Evolutionary conservation across 306 rosid genomes (phyloP), one percentile per base, ranked within the genome.

Genomic region (Lathyrus aphaca): DNA sequence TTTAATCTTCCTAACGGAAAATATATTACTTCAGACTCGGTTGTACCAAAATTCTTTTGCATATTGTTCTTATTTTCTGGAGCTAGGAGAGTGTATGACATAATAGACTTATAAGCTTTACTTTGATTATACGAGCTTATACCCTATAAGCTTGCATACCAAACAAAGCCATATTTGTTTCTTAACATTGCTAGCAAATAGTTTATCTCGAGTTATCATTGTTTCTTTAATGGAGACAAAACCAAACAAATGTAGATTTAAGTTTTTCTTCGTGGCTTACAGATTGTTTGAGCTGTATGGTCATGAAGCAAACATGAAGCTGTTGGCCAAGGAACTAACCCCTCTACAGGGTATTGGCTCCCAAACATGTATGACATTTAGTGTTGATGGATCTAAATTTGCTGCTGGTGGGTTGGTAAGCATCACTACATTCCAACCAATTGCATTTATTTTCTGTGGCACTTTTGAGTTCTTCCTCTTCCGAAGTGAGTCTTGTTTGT

Each of bases 351-450:
- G 58, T 45, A 72, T 86, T 27, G 87, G 96, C 70, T 87, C 87
- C 18, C 96, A 88, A 75, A 90, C 76, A 44, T 86, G 98, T 76
- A 57, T 94, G 21, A 64, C 86, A 72, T 90, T 94, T 74, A 88
- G 98, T 71, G 89, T 88, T 62, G 98, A 94, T 72, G 98, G 98
- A 68, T 87, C 97, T 81, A 94, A 85, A 75, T 58, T 94, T 69
- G 97, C 98, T 56, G 85, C 90, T 43, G 98, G 98, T 9, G 96
- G 96, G 12, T 74, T 48, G 86, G 98, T 94, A 80, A 85, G 90
- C 69, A 69, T 55, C 48, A 42, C 50, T 69, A 12, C 2, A 67
- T n/a, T 73, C 55, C 74, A 38, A 64, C 35, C 16, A 30, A 35
- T 71, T 69, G 63, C 17, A 64, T 43, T 71, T 18, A 12, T 65